phyloP scores from a whole-genome alignment of 2,329 filamentous ascomycete species.

The Sclerotinia nivalis region DNA sequence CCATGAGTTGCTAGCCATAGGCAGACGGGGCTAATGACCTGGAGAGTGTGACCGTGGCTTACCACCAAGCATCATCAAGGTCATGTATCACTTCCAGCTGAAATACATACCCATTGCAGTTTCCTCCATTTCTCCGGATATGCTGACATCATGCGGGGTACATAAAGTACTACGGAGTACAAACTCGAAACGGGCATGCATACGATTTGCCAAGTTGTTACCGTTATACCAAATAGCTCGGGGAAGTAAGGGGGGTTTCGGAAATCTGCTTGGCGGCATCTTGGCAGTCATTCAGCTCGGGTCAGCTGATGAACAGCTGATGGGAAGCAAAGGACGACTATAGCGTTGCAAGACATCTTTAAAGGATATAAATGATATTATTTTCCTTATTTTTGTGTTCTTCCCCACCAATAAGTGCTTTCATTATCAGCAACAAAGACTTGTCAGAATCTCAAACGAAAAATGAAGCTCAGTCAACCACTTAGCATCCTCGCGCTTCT shows the following conservation, averaged over 20 bases:
- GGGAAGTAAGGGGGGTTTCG: slow-evolving; percentile 16
- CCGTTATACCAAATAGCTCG: background rate
- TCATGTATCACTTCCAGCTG: background rate
- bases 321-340: background rate
- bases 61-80: background rate
- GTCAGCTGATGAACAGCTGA: slow-evolving; percentile 20
- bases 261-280: slow-evolving; percentile 19
- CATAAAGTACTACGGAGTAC: background rate
- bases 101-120: background rate
- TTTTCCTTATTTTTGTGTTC: no score
- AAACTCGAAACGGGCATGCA: slow-evolving; percentile 11
- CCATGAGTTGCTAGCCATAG: background rate
- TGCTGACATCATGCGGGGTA: background rate
- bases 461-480: slow-evolving; percentile 22
- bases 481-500: slow-evolving; percentile 1
- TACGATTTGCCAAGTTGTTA: background rate
- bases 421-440: background rate
- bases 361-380: background rate
- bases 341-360: background rate
- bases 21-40: background rate
- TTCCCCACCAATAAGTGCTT: background rate
- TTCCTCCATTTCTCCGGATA: background rate
- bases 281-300: slow-evolving; percentile 15
- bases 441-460: background rate
- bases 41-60: background rate